Percentiles rank a stretch among this genome's conserved stretches.
Evolutionary conservation across 352 stramenopile species (phyloP).

Genomic region (Globisporangium acanthophoron): DNA sequence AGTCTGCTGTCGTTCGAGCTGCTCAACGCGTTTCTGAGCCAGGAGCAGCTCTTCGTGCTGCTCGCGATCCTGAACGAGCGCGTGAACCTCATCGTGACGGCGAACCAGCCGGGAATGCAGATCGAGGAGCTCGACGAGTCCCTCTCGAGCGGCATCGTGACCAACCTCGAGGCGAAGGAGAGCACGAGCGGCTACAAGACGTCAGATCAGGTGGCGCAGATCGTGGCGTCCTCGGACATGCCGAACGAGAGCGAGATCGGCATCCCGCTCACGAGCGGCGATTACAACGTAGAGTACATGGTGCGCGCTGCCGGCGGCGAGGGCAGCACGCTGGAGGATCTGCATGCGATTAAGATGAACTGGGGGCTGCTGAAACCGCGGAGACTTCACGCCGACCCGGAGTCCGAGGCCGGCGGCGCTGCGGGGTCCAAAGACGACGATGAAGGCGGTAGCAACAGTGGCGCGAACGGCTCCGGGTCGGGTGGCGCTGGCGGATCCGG

Average conservation of each 20-base stretch:
- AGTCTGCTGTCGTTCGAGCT: conserved; percentile 82
- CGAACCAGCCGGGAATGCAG: conserved; percentile 64
- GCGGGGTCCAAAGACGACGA: conserved; percentile 18
- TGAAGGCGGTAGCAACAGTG: conserved; percentile 13
- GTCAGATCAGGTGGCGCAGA: conserved; percentile 53
- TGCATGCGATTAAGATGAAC: conserved; percentile 59
- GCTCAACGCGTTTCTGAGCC: conserved; percentile 72
- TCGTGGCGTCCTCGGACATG: conserved; percentile 34
- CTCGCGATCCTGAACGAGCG: conserved; percentile 77
- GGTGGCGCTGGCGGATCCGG: conserved; percentile 9
- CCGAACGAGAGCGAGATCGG: conserved; percentile 75
- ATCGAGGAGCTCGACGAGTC: conserved; percentile 61
- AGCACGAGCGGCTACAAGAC: conserved; percentile 37
- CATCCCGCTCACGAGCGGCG: conserved; percentile 45
- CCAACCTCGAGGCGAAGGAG: conserved; percentile 33
- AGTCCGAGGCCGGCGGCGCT: conserved; percentile 15
- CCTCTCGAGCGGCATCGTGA: conserved; percentile 18
- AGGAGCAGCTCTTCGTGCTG: conserved; percentile 71
- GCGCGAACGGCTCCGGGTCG: conserved; percentile 7
- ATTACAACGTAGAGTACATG: conserved; percentile 74
- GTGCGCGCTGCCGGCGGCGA: conserved; percentile 39
- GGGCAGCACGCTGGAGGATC: conserved; percentile 45
- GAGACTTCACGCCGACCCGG: conserved; percentile 33
- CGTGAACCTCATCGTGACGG: conserved; percentile 65
- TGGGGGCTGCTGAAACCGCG: conserved; percentile 67